A percentile compares a stretch with the other conserved stretches of the same genome.
Evolutionary conservation across 352 stramenopile species (phyloP).

Genomic region (Pythium dissimile): DNA sequence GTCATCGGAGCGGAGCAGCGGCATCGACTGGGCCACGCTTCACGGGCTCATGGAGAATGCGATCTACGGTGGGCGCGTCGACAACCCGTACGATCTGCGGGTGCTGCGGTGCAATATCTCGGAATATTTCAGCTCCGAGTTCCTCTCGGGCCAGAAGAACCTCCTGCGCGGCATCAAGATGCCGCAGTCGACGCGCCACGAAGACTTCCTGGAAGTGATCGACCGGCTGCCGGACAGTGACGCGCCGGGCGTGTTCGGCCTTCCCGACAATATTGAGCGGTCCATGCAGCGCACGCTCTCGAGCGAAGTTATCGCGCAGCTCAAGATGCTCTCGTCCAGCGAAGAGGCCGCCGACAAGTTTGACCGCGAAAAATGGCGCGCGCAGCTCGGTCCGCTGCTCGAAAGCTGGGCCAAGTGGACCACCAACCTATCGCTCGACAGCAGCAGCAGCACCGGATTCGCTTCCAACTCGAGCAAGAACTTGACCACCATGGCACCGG

Average conservation of each 20-base stretch:
- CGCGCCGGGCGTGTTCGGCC: conserved; percentile 83
- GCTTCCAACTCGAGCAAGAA: conserved; percentile 20
- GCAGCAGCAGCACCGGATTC: conserved; percentile 11
- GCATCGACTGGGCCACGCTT: conserved; percentile 90
- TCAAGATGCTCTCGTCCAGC: conserved; percentile 80
- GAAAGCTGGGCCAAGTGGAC: conserved; percentile 89
- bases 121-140: conserved; percentile 84
- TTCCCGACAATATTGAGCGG: conserved; percentile 94
- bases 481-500: conserved; percentile 53
- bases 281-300: conserved; percentile 91
- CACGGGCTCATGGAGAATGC: conserved; percentile 95
- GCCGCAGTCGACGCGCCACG: conserved; percentile 53
- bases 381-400: conserved; percentile 86
- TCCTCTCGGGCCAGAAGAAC: conserved; percentile 60
- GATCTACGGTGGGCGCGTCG: conserved; percentile 93
- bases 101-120: conserved; percentile 87
- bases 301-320: conserved; percentile 75
- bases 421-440: conserved; percentile 50
- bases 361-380: conserved; percentile 89
- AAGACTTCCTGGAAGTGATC: conserved; percentile 70
- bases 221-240: conserved; percentile 71
- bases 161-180: conserved; percentile 71
- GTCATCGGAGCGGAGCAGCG: conserved; percentile 13
- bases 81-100: conserved; percentile 91
- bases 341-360: conserved; percentile 69